Percentiles rank a stretch among this genome's conserved stretches.
Evolutionary conservation across 257 asterid genomes (phyloP).

Genomic region (Salvia miltiorrhiza): DNA sequence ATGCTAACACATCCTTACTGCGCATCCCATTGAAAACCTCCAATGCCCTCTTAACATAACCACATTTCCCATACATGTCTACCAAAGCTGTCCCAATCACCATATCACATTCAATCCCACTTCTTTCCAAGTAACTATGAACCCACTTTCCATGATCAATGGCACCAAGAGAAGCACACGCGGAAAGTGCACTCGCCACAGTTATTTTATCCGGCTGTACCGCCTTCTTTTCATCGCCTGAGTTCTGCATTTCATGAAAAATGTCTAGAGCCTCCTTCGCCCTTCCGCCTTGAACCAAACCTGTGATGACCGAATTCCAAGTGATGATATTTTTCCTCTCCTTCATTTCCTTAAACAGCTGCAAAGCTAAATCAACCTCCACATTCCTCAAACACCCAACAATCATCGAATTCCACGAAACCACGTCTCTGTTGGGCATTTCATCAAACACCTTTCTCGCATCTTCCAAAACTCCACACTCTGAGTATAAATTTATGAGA

Average conservation of each 20-base stretch:
- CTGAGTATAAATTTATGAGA: conserved; percentile 50
- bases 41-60: conserved; percentile 47
- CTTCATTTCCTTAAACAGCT: conserved; percentile 48
- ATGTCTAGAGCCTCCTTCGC: conserved; percentile 61
- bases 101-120: conserved; percentile 57
- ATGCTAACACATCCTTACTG: conserved; percentile 63
- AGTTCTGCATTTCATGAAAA: conserved; percentile 62
- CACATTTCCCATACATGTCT: conserved; percentile 87
- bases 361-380: conserved; percentile 46
- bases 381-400: conserved; percentile 59
- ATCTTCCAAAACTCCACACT: conserved; percentile 41
- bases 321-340: conserved; percentile 50
- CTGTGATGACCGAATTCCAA: conserved; percentile 85
- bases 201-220: conserved; percentile 68
- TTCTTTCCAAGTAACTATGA: conserved; percentile 54
- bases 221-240: conserved; percentile 18
- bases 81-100: conserved; percentile 76
- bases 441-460: conserved; percentile 70
- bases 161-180: conserved; percentile 84
- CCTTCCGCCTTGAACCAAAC: conserved; percentile 73
- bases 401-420: conserved; percentile 73
- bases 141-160: conserved; percentile 73
- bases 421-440: conserved; percentile 62
- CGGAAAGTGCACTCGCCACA: conserved; percentile 65
- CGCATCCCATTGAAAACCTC: conserved; percentile 56